Evolutionary conservation across 768 basidiomycete species (phyloP).

Genomic region (Rhizopogon roseolus): DNA sequence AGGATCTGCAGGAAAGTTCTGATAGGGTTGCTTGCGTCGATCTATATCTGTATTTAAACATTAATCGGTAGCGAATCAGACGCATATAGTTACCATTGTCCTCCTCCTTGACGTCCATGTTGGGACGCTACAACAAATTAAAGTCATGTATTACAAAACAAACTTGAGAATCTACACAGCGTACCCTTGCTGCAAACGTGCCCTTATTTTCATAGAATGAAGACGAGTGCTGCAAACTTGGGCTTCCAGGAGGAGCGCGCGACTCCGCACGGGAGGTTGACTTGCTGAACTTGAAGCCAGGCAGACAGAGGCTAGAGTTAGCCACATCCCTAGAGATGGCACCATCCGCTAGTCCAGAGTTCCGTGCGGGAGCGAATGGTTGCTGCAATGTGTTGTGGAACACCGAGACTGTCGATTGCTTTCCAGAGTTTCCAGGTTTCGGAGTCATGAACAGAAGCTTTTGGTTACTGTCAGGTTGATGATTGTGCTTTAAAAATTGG

Average conservation of each 20-base stretch:
- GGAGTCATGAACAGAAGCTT: neutral
- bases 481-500: neutral
- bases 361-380: slow-evolving; percentile 5
- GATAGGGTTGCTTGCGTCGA: neutral
- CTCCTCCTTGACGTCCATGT: slow-evolving; percentile 3
- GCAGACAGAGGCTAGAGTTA: slow-evolving; percentile 7
- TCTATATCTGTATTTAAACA: slow-evolving; percentile 9
- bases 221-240: slow-evolving; percentile 3
- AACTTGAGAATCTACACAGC: neutral
- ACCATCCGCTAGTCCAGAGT: slow-evolving; percentile 6
- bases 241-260: slow-evolving; percentile 1
- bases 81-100: slow-evolving; percentile 21
- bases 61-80: neutral
- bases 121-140: neutral
- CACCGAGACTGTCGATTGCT: neutral
- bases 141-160: too few species aligned
- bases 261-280: slow-evolving; percentile 11
- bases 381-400: slow-evolving; percentile 9
- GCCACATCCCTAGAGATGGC: neutral
- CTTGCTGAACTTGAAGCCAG: slow-evolving; percentile 1
- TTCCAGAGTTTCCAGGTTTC: neutral
- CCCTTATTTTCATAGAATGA: slow-evolving; percentile 1
- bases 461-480: neutral
- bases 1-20: slow-evolving; percentile 5
- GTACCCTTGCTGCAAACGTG: slow-evolving; percentile 7